A percentile compares a stretch with the other conserved stretches of the same genome.
These are phyloP conservation scores for Curvularia sp. DNA, from an alignment of 2,329 filamentous ascomycete species.

Conservation along the genomic window DNA sequence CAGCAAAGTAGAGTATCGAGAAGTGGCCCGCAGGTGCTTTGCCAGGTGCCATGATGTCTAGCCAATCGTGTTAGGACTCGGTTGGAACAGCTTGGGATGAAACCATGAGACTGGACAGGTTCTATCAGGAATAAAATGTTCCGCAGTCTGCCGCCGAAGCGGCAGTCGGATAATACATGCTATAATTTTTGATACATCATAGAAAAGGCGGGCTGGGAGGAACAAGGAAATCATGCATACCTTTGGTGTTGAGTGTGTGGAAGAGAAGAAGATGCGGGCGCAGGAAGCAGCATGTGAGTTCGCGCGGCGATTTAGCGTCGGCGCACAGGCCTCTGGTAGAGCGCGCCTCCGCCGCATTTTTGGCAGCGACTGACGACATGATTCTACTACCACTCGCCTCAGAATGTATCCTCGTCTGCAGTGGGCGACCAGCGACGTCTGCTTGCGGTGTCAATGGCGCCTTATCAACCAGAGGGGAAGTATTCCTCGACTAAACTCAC, in stretches of 20 bases:
- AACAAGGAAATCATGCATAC: conserved; percentile 25
- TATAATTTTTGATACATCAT: conserved; percentile 52
- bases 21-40: conserved; percentile 71
- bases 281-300: conserved; percentile 29
- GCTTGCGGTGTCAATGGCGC: conserved; percentile 38
- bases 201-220: conserved; percentile 7
- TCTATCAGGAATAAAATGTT: conserved; percentile 44
- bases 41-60: conserved; percentile 47
- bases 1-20: conserved; percentile 82
- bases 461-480: conserved; percentile 17
- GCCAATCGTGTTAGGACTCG: conserved; percentile 26
- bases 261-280: conserved; percentile 16
- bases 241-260: conserved; percentile 21
- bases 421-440: conserved; percentile 25
- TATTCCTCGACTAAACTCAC: conserved; percentile 7
- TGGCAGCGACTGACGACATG: conserved; percentile 21
- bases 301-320: conserved; percentile 22
- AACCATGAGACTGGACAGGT: conserved; percentile 11
- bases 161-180: conserved; percentile 59
- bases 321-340: conserved; percentile 21
- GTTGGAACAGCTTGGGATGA: not conserved
- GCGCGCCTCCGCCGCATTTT: conserved; percentile 24
- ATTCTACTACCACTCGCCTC: conserved; percentile 5
- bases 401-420: conserved; percentile 29
- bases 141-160: conserved; percentile 42